A percentile compares a stretch with the other conserved stretches of the same genome.
Conservation (phyloP, 2,329 filamentous ascomycete genomes). For the Ceratocystis variospora region DNA sequence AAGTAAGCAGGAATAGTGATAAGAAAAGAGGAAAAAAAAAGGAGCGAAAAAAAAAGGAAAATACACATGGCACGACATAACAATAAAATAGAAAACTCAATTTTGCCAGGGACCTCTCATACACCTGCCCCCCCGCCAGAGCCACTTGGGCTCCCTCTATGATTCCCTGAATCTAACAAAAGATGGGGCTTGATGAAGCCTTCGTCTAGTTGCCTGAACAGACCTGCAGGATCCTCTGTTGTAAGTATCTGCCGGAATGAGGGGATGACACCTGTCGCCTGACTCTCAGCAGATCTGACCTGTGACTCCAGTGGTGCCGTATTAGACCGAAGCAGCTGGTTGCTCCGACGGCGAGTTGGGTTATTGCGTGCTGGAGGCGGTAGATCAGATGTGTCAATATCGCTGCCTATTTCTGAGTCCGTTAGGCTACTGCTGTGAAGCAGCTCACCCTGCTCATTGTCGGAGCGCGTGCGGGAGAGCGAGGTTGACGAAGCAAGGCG, state of each 20-base stretch:
- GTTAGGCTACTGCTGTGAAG: constrained; percentile 33
- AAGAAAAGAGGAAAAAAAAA: constrained; percentile 2
- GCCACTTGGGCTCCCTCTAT: constrained; percentile 30
- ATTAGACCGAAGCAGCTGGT: constrained; percentile 15
- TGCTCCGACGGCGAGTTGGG: constrained; percentile 25
- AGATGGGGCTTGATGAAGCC: constrained; percentile 90
- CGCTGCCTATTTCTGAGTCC: constrained; percentile 47
- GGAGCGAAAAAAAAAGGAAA: background rate
- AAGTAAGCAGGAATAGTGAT: background rate
- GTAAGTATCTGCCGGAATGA: constrained; percentile 72
- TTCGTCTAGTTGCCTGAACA: constrained; percentile 88
- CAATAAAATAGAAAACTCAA: background rate
- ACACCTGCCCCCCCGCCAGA: constrained; percentile 24
- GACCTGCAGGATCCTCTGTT: constrained; percentile 73
- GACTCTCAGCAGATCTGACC: constrained; percentile 2
- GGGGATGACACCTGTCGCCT: constrained; percentile 9
- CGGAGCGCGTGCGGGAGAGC: constrained; percentile 41
- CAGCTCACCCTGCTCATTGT: constrained; percentile 27
- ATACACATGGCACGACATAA: background rate
- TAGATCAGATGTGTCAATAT: constrained; percentile 53
- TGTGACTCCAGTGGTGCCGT: constrained; percentile 18
- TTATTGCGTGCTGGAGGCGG: constrained; percentile 43
- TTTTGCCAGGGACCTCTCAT: constrained; percentile 6
- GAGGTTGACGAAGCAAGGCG: constrained; percentile 31
- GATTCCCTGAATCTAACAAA: constrained; percentile 47